These are phyloP conservation scores for Hymenoscyphus albidus DNA, from an alignment of 2,329 filamentous ascomycete genomes.

Conservation along the genomic window DNA sequence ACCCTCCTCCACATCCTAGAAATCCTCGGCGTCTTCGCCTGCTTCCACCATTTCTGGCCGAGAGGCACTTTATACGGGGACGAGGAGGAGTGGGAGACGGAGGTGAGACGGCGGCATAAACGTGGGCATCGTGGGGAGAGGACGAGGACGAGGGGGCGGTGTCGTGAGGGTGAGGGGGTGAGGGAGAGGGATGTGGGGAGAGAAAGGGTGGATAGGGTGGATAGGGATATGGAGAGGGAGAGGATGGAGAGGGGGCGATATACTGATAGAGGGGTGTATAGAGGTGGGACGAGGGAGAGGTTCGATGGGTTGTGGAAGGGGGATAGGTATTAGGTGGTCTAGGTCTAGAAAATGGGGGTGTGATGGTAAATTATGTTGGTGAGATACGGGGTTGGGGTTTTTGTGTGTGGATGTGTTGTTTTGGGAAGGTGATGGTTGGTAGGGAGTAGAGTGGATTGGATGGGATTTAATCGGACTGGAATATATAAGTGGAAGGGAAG, in stretches of 20 bases:
- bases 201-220: not conserved
- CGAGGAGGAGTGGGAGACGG: conserved; percentile 27
- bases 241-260: not conserved
- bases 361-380: not conserved
- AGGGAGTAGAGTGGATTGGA: not conserved
- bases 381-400: not conserved
- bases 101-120: too few relatives aligned
- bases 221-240: not conserved
- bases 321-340: not conserved
- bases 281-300: not conserved
- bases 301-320: conserved; percentile 1
- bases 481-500: too few relatives aligned
- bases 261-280: not conserved
- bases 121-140: too few relatives aligned
- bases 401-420: too few relatives aligned
- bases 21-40: conserved; percentile 27
- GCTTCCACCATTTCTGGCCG: conserved; percentile 30
- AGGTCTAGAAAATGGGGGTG: not conserved
- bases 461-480: not conserved
- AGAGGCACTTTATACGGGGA: conserved; percentile 29
- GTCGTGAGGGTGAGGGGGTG: conserved; percentile 7
- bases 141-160: too few relatives aligned
- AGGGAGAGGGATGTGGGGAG: not conserved
- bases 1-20: conserved; percentile 24
- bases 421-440: not conserved